Conservation (phyloP, 768 basidiomycete genomes). For the Paxillus involutus region DNA sequence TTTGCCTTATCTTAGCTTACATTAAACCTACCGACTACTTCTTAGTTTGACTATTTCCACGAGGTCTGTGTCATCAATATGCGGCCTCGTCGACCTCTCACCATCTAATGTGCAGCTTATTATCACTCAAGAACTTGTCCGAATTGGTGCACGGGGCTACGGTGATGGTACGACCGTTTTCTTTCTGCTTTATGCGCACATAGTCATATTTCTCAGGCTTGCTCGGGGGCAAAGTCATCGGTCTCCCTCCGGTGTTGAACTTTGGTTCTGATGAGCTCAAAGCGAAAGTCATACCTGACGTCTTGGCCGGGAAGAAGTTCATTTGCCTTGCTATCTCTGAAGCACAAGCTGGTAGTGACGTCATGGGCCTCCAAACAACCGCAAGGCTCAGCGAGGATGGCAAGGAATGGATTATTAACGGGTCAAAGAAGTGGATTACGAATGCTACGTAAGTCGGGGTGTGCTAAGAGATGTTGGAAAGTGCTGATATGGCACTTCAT, state of each 20-base stretch:
- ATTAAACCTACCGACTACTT: conserved; percentile 18
- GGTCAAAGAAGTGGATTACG: conserved; percentile 77
- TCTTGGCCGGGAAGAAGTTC: conserved; percentile 63
- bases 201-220: conserved; percentile 27
- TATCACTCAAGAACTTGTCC: conserved; percentile 60
- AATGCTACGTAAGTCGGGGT: conserved; percentile 44
- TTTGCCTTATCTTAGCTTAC: conserved; percentile 2
- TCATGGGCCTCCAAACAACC: conserved; percentile 58
- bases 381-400: conserved; percentile 68
- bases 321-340: conserved; percentile 77
- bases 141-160: conserved; percentile 61
- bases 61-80: conserved; percentile 47
- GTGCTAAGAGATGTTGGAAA: neutral
- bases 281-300: conserved; percentile 46
- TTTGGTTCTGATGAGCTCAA: conserved; percentile 57
- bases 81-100: neutral
- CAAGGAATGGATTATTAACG: conserved; percentile 66
- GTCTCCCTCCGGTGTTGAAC: conserved; percentile 71
- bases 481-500: conserved; percentile 4
- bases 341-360: conserved; percentile 73
- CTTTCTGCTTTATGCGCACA: neutral
- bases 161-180: conserved; percentile 50
- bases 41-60: conserved; percentile 69
- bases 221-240: conserved; percentile 64
- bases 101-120: conserved; percentile 41